Percentiles rank a stretch among this genome's conserved stretches.
phyloP scores from a whole-genome alignment of 495 filamentous ascomycete species.

The Penicillium desertorum region DNA sequence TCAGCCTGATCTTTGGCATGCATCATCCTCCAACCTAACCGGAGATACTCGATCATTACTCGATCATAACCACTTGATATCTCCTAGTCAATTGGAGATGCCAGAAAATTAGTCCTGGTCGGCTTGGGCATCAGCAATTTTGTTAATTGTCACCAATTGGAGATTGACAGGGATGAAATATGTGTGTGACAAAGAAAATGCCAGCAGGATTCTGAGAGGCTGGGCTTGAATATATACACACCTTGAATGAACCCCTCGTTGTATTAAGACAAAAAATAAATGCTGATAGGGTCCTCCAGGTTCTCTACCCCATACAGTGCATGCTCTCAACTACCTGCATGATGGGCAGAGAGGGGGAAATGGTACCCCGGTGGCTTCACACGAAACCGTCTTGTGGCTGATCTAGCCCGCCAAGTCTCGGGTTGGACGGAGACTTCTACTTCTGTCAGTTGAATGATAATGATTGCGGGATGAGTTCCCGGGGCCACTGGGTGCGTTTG shows the following conservation, averaged over 20 bases:
- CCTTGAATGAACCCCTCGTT: not conserved
- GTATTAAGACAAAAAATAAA: constrained; percentile 1
- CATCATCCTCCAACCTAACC: not conserved
- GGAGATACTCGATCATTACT: not conserved
- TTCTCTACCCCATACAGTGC: not conserved
- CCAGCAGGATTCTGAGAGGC: constrained; percentile 11
- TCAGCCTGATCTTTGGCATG: constrained; percentile 5
- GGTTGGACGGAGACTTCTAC: constrained; percentile 23
- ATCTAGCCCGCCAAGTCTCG: constrained; percentile 30
- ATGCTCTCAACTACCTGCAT: not conserved
- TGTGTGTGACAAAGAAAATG: constrained; percentile 12
- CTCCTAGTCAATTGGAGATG: not conserved
- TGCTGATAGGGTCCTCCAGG: constrained; percentile 1
- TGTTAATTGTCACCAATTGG: not conserved
- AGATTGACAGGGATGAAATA: not conserved
- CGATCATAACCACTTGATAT: not conserved
- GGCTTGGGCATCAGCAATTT: not conserved
- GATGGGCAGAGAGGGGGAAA: constrained; percentile 12
- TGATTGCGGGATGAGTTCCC: constrained; percentile 14
- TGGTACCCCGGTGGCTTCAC: constrained; percentile 19
- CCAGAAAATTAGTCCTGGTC: not conserved
- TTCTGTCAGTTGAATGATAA: constrained; percentile 8
- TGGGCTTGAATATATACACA: constrained; percentile 13
- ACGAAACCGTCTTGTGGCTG: constrained; percentile 26
- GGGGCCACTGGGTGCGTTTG: constrained; percentile 22